Percentiles rank a stretch among this genome's conserved stretches.
Conservation (phyloP, 306 rosid species). For the Dalbergia oliveri region DNA sequence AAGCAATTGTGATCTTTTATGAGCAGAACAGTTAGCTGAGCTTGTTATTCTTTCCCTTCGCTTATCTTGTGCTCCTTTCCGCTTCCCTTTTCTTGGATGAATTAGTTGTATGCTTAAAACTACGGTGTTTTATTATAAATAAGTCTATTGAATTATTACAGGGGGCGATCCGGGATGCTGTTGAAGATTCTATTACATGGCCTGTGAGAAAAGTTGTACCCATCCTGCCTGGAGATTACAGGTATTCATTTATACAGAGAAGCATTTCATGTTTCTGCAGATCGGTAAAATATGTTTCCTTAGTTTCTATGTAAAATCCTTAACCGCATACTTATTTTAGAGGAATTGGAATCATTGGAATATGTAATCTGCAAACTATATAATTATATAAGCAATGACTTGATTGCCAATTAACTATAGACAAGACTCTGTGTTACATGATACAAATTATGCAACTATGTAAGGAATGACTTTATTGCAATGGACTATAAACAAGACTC, state of each 20-base stretch:
- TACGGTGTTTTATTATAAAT: constrained; percentile 40
- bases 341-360: constrained; percentile 15
- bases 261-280: constrained; percentile 5
- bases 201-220: constrained; percentile 92
- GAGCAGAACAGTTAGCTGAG: constrained; percentile 21
- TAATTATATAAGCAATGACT: neutral
- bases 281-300: neutral
- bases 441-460: too few relatives aligned
- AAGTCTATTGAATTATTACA: constrained; percentile 52
- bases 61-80: constrained; percentile 4
- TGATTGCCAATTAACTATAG: too few relatives aligned
- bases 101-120: constrained; percentile 14
- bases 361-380: neutral
- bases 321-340: constrained; percentile 2
- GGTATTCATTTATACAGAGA: constrained; percentile 58
- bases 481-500: constrained; percentile 11
- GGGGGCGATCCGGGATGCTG: constrained; percentile 88
- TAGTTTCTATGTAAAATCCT: neutral
- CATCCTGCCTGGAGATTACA: constrained; percentile 95
- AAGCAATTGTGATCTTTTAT: neutral
- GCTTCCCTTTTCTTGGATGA: constrained; percentile 7
- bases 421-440: too few relatives aligned
- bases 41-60: constrained; percentile 24
- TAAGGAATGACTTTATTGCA: neutral
- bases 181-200: constrained; percentile 97